Percentiles rank a stretch among this genome's conserved stretches.
phyloP scores from a whole-genome alignment of 1,284 basidiomycete species.

The Sutorius eximius region DNA sequence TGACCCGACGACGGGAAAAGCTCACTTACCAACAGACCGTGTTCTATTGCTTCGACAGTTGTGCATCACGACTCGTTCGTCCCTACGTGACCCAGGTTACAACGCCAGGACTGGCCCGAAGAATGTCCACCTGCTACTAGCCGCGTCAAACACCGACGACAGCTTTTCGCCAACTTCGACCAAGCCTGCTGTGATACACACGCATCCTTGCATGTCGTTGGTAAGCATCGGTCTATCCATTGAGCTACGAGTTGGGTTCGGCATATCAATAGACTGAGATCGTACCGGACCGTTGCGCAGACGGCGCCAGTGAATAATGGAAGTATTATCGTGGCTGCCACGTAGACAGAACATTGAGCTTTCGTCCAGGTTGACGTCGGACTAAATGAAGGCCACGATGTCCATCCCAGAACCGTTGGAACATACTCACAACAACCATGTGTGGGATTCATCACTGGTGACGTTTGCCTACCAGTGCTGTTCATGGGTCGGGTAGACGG shows the following conservation, averaged over 20 bases:
- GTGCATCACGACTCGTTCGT: conserved; percentile 9
- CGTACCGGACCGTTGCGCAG: conserved; percentile 85
- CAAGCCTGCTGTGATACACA: conserved; percentile 7
- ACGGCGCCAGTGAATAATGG: no score
- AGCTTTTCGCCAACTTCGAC: not conserved
- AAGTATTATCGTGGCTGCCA: no score
- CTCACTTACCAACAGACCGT: conserved; percentile 11
- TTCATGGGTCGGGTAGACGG: not conserved
- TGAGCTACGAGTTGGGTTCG: not conserved
- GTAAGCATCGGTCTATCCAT: conserved; percentile 24
- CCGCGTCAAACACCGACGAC: not conserved
- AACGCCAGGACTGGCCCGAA: not conserved
- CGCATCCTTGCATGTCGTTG: conserved; percentile 38
- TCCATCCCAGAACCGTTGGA: not conserved
- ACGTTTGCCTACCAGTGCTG: not conserved
- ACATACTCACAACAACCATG: not conserved
- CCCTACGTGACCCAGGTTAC: not conserved
- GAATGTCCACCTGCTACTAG: not conserved
- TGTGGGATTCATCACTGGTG: not conserved
- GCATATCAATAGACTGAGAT: conserved; percentile 64
- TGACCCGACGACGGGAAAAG: not conserved
- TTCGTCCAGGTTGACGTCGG: not conserved
- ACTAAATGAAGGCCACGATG: not conserved
- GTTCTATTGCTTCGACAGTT: conserved; percentile 8
- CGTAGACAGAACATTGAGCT: not conserved